Base-by-base conservation (phyloP, 352 stramenopile genomes). In the Aphanomyces astaci region DNA sequence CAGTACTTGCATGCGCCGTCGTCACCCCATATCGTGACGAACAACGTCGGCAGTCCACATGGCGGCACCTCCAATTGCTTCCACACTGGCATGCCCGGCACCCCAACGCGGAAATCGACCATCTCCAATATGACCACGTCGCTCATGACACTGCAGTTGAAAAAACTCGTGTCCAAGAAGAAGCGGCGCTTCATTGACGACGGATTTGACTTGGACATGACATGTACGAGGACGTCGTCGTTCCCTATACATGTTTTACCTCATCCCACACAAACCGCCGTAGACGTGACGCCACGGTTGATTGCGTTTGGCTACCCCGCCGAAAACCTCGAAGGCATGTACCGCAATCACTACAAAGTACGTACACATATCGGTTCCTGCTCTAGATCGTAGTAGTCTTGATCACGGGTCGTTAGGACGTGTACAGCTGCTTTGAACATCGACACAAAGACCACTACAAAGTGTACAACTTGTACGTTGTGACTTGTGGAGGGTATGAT, bases 151-250 rank as follows among this genome's bases (percentile, higher is more conserved):
- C 56, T 81, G 27, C 79, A 76, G 7, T 68, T 91, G 53, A 91
- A 91, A 65, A 82, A 97, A 46, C 72, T 94, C 46, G 90, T 97
- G 28, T 96, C 86, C 54, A 94, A 95, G 74, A 92, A 95, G 67
- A 97, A 97, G 76, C 79, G 81, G 19, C 78, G 90, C 1, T 95
- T 92, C 71, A 79, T 80, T 30, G 80, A 89, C 66, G 85, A 95
- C 36, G 90, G 88, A 59, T 97, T 96, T 75, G 90, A 96, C 60
- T 76, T 97, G 56, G 91, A 97, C 73, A 81, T 97, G 75, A 93
- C 87, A 31, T 97, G 60, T 67, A 67, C 24, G 33, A 4, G 1
- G 25, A n/a, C n/a, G 40, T 31, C 10, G n/a, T n/a, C n/a, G n/a
- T n/a, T n/a, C n/a, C n/a, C n/a, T n/a, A n/a, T 2, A 3, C n/a